These are phyloP conservation scores for Ophiocordyceps polyrhachis-furcata DNA, from an alignment of 2,329 filamentous ascomycete genomes.

Conservation along the genomic window DNA sequence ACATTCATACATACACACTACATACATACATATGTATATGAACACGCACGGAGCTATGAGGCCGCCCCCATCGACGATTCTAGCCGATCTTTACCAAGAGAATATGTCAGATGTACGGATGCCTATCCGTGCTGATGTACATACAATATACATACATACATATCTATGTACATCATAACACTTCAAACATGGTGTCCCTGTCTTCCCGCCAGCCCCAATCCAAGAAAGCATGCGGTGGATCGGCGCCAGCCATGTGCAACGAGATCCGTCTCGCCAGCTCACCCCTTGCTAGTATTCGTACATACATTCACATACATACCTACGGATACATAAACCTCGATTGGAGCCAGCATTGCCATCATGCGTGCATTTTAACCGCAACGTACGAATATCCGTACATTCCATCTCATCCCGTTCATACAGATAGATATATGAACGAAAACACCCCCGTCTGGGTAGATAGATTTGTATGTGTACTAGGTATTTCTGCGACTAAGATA, in stretches of 20 bases:
- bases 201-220: background rate
- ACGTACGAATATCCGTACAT: background rate
- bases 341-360: background rate
- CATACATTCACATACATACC: no score
- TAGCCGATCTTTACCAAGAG: background rate
- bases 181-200: background rate
- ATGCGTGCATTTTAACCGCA: background rate
- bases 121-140: no score
- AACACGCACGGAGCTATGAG: background rate
- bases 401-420: no score
- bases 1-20: no score
- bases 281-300: background rate
- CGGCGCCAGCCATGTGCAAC: background rate
- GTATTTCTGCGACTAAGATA: no score
- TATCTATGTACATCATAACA: no score
- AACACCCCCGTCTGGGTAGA: no score
- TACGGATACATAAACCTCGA: background rate
- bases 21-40: no score
- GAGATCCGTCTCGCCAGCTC: background rate
- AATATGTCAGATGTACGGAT: background rate
- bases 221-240: background rate
- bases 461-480: no score
- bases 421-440: no score
- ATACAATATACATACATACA: no score
- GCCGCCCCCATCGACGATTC: background rate